Evolutionary conservation across 2,329 filamentous ascomycete species (phyloP).

Genomic region (Alternaria sp.): DNA sequence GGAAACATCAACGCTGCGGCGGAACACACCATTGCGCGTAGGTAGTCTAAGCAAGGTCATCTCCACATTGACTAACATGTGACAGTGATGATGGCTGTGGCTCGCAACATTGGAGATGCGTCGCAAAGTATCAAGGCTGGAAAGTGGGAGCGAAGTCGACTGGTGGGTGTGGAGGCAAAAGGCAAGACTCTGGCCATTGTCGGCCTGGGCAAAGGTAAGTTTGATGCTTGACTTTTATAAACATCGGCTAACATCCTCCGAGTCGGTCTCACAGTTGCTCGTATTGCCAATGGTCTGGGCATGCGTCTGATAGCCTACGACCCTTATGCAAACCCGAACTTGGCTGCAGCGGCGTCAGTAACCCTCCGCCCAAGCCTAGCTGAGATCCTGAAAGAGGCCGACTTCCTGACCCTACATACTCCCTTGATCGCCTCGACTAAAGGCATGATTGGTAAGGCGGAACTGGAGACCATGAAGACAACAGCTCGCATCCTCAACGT

Average conservation of each 20-base stretch:
- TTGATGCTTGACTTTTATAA: background rate
- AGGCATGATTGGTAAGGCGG: conserved; percentile 71
- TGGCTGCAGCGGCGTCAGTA: conserved; percentile 72
- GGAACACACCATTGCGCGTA: conserved; percentile 71
- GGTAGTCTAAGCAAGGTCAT: conserved; percentile 17
- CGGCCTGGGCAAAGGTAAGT: conserved; percentile 74
- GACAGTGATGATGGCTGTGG: conserved; percentile 71
- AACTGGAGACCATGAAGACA: conserved; percentile 74
- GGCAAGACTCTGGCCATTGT: conserved; percentile 78
- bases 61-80: conserved; percentile 31
- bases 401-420: conserved; percentile 83
- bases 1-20: conserved; percentile 83
- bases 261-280: conserved; percentile 78
- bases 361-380: conserved; percentile 64
- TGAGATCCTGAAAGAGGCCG: conserved; percentile 68
- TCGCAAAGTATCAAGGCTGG: conserved; percentile 73
- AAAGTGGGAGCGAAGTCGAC: conserved; percentile 75
- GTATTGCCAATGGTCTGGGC: conserved; percentile 77
- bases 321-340: conserved; percentile 76
- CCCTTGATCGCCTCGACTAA: conserved; percentile 78
- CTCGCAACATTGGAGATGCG: conserved; percentile 74
- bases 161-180: conserved; percentile 79
- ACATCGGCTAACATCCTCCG: conserved; percentile 19
- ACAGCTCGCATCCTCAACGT: conserved; percentile 79
- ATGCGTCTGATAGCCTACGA: conserved; percentile 79